These are phyloP conservation scores for Auxenochlorella pyrenoidosa DNA, from an alignment of 139 green algal genomes.

Conservation along the genomic window DNA sequence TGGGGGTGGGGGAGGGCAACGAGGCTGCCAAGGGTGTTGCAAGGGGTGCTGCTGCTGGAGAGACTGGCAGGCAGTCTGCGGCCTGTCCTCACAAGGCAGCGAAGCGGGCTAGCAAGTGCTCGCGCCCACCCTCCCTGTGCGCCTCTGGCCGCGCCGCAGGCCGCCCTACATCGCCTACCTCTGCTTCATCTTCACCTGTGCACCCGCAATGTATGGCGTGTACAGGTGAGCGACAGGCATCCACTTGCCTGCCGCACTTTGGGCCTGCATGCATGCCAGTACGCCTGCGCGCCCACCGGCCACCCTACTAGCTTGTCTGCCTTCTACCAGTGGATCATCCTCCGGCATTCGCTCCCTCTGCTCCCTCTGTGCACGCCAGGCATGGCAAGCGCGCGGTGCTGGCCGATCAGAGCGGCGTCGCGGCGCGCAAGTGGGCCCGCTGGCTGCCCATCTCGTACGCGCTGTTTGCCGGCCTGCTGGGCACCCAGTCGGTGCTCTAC, in stretches of 20 bases:
- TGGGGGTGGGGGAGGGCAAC: background rate
- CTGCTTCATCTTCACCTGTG: conserved; percentile 50
- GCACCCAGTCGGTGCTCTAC: conserved; percentile 90
- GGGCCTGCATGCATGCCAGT: too few relatives aligned
- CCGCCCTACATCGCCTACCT: conserved; percentile 79
- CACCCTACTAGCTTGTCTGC: too few relatives aligned
- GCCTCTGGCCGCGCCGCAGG: conserved; percentile 29
- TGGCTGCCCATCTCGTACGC: conserved; percentile 82
- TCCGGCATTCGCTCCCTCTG: too few relatives aligned
- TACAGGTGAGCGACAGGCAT: conserved; percentile 37
- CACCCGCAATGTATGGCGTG: conserved; percentile 55
- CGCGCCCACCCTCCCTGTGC: background rate
- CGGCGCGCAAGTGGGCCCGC: conserved; percentile 49
- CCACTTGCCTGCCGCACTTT: too few relatives aligned
- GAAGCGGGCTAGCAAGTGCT: too few relatives aligned
- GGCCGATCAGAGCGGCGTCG: background rate
- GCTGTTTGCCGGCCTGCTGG: conserved; percentile 79
- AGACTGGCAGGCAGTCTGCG: too few relatives aligned
- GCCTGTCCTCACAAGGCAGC: too few relatives aligned
- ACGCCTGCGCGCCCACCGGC: too few relatives aligned
- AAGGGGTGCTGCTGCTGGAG: too few relatives aligned
- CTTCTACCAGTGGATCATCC: too few relatives aligned
- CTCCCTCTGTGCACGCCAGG: too few relatives aligned
- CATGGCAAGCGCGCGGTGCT: conserved; percentile 33
- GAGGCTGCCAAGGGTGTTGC: too few relatives aligned